Base-by-base conservation (phyloP, 2,329 filamentous ascomycete genomes). In the Aspergillus aculeatus region DNA sequence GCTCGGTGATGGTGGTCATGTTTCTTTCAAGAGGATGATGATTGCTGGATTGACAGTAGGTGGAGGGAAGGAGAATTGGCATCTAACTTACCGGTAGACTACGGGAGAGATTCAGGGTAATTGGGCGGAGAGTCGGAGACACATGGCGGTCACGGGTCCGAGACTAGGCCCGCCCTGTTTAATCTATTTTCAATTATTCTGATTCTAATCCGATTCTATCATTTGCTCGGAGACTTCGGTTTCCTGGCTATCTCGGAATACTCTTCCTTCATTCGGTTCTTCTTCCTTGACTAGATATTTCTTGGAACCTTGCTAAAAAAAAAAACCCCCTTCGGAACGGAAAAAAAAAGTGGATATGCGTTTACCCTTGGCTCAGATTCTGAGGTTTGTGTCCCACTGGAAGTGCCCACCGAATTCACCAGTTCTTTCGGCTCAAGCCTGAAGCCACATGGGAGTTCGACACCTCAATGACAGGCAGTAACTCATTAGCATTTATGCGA, bases 81-180 rank as follows among this genome's bases (percentile, higher is more conserved):
- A 23, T 23, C 23, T 23, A 23, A 23, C 21, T 23, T 23, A 23
- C 23, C 23, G 23, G 23, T 23, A 32, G 32, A 47, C 11, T 51
- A 50, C 21, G 41, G 23, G 29, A 26, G 38, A 53, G 24, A 44
- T 7, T 44, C 38, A 44, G 38, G 38, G 44, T 47, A 49, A 52
- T 51, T 38, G n/a, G 26, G 57, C 24, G 24, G 12, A 38, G 47
- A 55, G 26, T 52, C 24, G 24, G 12, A 29, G 47, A 55, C 59
- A 58, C 59, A 56, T 56, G 56, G 59, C 56, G 48, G 59, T 61
- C 56, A 61, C 59, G 59, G 52, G 59, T 50, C 56, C 41, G 29
- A 32, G 23, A 19, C 48, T 51, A 51, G 21, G 10, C 26, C 49
- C 47, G 26, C 49, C 23, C 38, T 48, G 53, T 55, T 47, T 44